Conservation (phyloP, 164 flowering plant species). For the Vitis vinifera region DNA sequence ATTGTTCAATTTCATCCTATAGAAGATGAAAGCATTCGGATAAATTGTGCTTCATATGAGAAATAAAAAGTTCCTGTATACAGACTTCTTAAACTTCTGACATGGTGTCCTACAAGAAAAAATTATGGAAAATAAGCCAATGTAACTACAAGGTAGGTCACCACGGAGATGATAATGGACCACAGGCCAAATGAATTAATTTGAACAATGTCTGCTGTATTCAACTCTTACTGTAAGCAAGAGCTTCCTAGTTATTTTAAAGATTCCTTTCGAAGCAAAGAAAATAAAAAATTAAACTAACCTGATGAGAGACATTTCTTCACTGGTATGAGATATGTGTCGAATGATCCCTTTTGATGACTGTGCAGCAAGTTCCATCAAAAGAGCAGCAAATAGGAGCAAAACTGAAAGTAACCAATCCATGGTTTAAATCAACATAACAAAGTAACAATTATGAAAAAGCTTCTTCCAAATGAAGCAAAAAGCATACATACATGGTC, state of each 20-base stretch:
- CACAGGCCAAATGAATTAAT: background rate
- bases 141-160: background rate
- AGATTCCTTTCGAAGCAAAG: background rate
- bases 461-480: conserved; percentile 3
- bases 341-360: conserved; percentile 75
- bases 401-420: conserved; percentile 45
- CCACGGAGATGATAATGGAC: background rate
- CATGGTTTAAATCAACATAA: conserved; percentile 6
- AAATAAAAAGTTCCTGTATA: no score
- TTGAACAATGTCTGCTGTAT: no score
- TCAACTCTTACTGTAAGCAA: no score
- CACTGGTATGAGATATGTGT: conserved; percentile 42
- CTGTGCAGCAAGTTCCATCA: conserved; percentile 95
- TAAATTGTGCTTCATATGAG: no score
- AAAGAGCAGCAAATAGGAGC: conserved; percentile 78
- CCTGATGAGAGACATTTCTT: conserved; percentile 68
- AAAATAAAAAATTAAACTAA: conserved; percentile 15
- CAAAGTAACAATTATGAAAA: background rate
- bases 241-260: no score
- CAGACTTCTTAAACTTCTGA: no score
- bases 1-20: no score
- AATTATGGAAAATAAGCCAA: background rate
- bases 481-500: conserved; percentile 65
- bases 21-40: no score
- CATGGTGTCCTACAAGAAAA: no score